Evolutionary conservation across 768 basidiomycete genomes (phyloP).

Genomic region (Xanthoconium purpureum): DNA sequence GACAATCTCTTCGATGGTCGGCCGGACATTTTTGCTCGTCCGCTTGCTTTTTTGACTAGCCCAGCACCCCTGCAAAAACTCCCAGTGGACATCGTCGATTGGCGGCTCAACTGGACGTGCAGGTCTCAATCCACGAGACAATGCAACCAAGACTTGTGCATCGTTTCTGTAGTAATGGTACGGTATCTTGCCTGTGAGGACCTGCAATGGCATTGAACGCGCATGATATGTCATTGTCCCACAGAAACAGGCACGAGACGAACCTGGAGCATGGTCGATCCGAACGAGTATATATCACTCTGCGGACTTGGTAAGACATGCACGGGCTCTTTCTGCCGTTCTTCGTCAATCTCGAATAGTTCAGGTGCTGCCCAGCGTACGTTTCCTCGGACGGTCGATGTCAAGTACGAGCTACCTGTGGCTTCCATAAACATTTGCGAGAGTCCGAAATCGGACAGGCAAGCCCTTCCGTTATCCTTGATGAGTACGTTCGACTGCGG

Average conservation of each 20-base stretch:
- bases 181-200: slow-evolving; percentile 23
- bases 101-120: not conserved
- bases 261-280: slow-evolving; percentile 33
- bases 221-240: not conserved
- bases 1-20: slow-evolving; percentile 16
- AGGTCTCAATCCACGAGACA: slow-evolving; percentile 15
- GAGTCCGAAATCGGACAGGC: slow-evolving; percentile 38
- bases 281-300: slow-evolving; percentile 46
- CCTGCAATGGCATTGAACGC: slow-evolving; percentile 17
- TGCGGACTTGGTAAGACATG: slow-evolving; percentile 6
- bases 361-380: slow-evolving; percentile 48
- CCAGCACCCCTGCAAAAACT: slow-evolving; percentile 26
- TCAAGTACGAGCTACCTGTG: slow-evolving; percentile 21
- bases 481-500: slow-evolving; percentile 37
- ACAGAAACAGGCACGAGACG: not conserved
- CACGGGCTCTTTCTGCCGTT: slow-evolving; percentile 20
- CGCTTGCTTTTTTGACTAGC: slow-evolving; percentile 20
- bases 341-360: slow-evolving; percentile 33
- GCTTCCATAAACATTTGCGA: slow-evolving; percentile 29
- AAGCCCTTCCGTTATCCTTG: slow-evolving; percentile 28
- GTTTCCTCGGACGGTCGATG: slow-evolving; percentile 40
- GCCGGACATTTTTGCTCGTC: not conserved
- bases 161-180: slow-evolving; percentile 24
- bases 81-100: slow-evolving; percentile 9
- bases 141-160: slow-evolving; percentile 21